Conservation (phyloP, 2,329 filamentous ascomycete species). For the Cladosporium cucumerinum region DNA sequence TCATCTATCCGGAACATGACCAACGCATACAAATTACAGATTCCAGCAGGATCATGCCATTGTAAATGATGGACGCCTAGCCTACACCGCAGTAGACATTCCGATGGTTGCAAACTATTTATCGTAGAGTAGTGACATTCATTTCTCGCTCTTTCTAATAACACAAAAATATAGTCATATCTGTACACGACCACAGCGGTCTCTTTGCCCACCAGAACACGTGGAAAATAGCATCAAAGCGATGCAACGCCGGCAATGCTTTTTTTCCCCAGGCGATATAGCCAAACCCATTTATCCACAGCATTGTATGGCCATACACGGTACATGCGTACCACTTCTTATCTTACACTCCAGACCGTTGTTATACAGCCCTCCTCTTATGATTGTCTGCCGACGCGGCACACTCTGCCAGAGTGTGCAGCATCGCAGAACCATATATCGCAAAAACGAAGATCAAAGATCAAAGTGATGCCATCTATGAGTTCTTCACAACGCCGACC, state of each 20-base stretch:
- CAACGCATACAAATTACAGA: background rate
- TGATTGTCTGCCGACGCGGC: background rate
- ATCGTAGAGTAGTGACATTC: constrained; percentile 16
- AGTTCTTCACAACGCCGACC: constrained; percentile 91
- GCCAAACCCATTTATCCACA: background rate
- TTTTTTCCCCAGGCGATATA: background rate
- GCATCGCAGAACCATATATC: background rate
- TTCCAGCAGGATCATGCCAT: background rate
- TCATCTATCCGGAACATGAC: too few species aligned
- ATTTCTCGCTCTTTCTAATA: constrained; percentile 10
- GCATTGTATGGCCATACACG: constrained; percentile 1
- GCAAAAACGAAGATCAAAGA: background rate
- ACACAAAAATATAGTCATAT: constrained; percentile 12
- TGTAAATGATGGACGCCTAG: background rate
- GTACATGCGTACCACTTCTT: background rate
- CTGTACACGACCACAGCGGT: constrained; percentile 9
- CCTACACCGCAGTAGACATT: too few species aligned
- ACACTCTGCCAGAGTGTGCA: too few species aligned
- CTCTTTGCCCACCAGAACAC: background rate
- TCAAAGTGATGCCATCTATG: background rate
- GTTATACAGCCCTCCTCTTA: background rate
- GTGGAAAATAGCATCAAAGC: background rate
- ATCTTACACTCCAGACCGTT: constrained; percentile 3
- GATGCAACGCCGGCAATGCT: constrained; percentile 14
- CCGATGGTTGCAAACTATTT: too few species aligned